Conservation (phyloP, 352 stramenopile genomes). For the Phytophthora parvispora region DNA sequence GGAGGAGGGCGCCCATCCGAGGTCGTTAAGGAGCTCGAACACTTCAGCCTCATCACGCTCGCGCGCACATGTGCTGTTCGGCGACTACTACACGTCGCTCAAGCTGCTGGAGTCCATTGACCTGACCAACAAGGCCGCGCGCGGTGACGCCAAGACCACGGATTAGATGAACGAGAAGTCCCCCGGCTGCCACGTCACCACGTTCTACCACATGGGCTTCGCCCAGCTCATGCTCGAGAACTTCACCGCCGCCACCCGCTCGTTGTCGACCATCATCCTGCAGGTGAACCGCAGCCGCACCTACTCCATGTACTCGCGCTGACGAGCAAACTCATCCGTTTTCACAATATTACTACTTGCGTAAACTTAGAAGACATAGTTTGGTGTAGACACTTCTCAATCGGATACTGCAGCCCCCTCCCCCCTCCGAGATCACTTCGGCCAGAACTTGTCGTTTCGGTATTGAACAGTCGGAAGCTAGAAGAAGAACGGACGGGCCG, state of each 20-base stretch:
- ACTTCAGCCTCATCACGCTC: slow-evolving; percentile 97
- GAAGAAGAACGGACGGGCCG: neutral
- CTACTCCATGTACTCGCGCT: slow-evolving; percentile 94
- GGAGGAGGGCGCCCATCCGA: slow-evolving; percentile 51
- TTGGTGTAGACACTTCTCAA: too few species aligned
- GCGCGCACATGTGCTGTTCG: slow-evolving; percentile 97
- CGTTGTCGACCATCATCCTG: slow-evolving; percentile 91
- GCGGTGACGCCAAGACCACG: slow-evolving; percentile 57
- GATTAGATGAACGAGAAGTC: slow-evolving; percentile 93
- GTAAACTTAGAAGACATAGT: too few species aligned
- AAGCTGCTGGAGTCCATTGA: slow-evolving; percentile 93
- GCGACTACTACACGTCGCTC: slow-evolving; percentile 97
- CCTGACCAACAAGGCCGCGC: slow-evolving; percentile 88
- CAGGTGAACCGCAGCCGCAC: slow-evolving; percentile 91
- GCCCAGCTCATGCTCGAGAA: slow-evolving; percentile 98
- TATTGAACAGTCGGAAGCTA: too few species aligned
- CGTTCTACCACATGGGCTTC: slow-evolving; percentile 99
- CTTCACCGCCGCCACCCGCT: slow-evolving; percentile 94
- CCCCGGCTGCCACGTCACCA: slow-evolving; percentile 94
- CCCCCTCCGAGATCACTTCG: too few species aligned
- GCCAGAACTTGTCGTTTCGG: too few species aligned
- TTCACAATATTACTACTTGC: too few species aligned
- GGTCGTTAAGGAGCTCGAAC: slow-evolving; percentile 93
- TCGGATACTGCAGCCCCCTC: too few species aligned
- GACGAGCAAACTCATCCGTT: too few species aligned